phyloP scores from a whole-genome alignment of 2,329 filamentous ascomycete genomes.

The Sordariomycetes sp. region DNA sequence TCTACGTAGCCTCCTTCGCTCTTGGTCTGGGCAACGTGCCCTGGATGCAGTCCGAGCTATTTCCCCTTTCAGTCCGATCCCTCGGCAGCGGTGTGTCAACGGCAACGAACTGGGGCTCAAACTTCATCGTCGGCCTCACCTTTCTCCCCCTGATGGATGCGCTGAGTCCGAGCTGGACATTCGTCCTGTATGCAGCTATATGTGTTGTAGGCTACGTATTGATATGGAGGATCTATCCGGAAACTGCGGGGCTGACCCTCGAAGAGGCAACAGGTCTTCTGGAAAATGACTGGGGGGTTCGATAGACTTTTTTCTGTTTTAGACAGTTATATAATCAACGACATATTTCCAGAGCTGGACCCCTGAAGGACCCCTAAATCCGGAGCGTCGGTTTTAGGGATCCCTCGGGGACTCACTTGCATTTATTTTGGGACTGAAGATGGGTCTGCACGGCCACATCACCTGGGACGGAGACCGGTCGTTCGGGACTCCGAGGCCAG shows the following conservation, averaged over 20 bases:
- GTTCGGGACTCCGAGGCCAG: no score
- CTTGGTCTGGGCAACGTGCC: slow-evolving; percentile 85
- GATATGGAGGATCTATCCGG: slow-evolving; percentile 72
- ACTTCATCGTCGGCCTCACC: slow-evolving; percentile 77
- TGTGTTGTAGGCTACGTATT: slow-evolving; percentile 59
- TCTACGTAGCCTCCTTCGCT: slow-evolving; percentile 82
- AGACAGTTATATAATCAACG: no score
- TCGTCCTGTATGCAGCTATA: slow-evolving; percentile 67
- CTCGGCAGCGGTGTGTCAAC: slow-evolving; percentile 66
- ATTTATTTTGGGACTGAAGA: no score
- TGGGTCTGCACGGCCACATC: no score
- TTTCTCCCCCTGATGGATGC: slow-evolving; percentile 82
- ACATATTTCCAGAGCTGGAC: no score
- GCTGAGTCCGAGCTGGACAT: slow-evolving; percentile 66
- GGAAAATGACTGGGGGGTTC: slow-evolving; percentile 64
- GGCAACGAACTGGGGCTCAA: slow-evolving; percentile 78
- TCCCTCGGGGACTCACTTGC: no score
- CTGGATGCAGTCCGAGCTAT: slow-evolving; percentile 93
- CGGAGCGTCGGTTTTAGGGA: no score
- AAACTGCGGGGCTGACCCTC: slow-evolving; percentile 72
- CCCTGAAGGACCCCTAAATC: no score
- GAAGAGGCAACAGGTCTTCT: slow-evolving; percentile 72
- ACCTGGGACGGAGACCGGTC: no score
- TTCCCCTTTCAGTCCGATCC: slow-evolving; percentile 66
- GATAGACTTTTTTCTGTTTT: slow-evolving; percentile 15